These are phyloP conservation scores for Wickerhamomyces queroliae DNA, from an alignment of 805 yeast species.

Conservation along the genomic window DNA sequence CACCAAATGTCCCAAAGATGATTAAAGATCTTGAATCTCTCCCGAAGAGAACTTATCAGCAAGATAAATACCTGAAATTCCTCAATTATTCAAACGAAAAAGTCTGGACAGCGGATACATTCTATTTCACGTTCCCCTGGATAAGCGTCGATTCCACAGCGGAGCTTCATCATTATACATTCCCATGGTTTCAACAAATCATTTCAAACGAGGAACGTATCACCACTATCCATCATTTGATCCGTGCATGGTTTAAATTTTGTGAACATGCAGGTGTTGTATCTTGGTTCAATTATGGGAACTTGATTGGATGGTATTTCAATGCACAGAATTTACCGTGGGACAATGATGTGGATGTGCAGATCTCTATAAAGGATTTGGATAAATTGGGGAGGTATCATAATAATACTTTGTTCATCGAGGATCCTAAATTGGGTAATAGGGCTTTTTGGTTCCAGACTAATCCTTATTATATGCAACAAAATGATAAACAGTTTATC, in stretches of 20 bases:
- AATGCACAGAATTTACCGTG: constrained; percentile 54
- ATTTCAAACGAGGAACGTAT: constrained; percentile 24
- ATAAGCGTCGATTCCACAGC: constrained; percentile 18
- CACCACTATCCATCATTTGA: constrained; percentile 37
- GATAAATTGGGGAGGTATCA: constrained; percentile 36
- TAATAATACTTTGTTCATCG: constrained; percentile 46
- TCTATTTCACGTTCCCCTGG: constrained; percentile 23
- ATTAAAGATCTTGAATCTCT: constrained; percentile 7
- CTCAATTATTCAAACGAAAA: constrained; percentile 19
- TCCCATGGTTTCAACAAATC: constrained; percentile 25
- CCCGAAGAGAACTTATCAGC: constrained; percentile 12
- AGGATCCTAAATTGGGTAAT: constrained; percentile 27
- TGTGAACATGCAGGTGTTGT: constrained; percentile 34
- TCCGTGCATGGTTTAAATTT: constrained; percentile 50
- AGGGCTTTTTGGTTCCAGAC: constrained; percentile 30
- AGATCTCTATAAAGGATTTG: constrained; percentile 43
- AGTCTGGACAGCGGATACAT: constrained; percentile 15
- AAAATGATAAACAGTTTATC: constrained; percentile 36
- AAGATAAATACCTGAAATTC: constrained; percentile 19
- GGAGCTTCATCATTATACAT: constrained; percentile 26
- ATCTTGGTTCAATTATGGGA: constrained; percentile 63
- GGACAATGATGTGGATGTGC: constrained; percentile 60
- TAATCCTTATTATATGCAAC: constrained; percentile 27
- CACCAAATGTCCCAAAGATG: constrained; percentile 13
- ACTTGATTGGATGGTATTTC: constrained; percentile 58